Base-by-base conservation (phyloP, 2,329 filamentous ascomycete genomes). In the Neopestalotiopsis rosae region DNA sequence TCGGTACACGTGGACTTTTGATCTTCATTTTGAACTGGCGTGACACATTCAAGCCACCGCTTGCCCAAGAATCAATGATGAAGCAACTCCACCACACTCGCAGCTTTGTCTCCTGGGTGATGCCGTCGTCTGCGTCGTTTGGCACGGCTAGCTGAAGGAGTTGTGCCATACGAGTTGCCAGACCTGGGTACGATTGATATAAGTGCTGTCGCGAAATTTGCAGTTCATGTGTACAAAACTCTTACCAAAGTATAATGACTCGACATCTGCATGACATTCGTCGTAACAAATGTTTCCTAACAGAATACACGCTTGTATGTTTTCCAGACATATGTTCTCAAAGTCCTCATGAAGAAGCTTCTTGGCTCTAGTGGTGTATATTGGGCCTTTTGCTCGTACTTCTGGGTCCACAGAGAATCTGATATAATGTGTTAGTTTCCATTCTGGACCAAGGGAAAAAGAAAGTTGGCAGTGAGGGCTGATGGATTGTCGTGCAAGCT, bases 31-130 rank as follows among this genome's bases (percentile, higher is more conserved):
- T 34, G 63, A 80, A 77, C 62, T 80, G 78, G 0, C 74, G 73
- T 12, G 66, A 68, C 4, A 76, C 49, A 40, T 75, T 73, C 20
- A 74, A 74, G 2, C 79, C 79, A 3, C 75, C 76, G 58, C 78
- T 79, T 14, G 76, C 74, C 79, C 79, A 81, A 4, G 74, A 74
- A 58, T 81, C 79, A 58, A 79, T 75, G 3, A 81, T 75, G 58
- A 76, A 80, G 32, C 73, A 76, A 4, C 73, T 77, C 79, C 79
- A 81, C 71, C 76, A 81, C 57, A 79, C 71, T 7, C 79, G 74
- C 7, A 72, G 69, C 58, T 79, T 80, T 1, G 72, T 71, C 66
- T 81, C 79, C 9, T 75, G 71, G 0, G 73, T 74, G 34, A 77
- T 63, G 5, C 67, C 70, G 67, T 75, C 74, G 57, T 79, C 77